phyloP scores from a whole-genome alignment of 108 stramenopile genomes.

The Nannochloropsis gaditana region DNA sequence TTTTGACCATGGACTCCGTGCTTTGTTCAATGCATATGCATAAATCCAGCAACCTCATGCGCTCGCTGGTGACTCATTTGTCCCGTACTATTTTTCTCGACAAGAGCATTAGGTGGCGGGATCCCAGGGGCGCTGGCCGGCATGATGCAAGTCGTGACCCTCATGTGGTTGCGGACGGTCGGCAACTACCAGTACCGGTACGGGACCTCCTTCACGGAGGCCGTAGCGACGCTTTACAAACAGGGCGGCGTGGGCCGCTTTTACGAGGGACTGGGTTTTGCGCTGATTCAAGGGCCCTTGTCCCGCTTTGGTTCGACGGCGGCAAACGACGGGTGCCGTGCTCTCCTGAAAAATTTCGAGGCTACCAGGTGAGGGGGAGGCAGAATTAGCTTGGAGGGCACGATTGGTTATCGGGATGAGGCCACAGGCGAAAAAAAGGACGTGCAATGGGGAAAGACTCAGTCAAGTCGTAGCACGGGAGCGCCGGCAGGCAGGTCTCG shows the following conservation, averaged over 20 bases:
- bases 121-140: slow-evolving; percentile 80
- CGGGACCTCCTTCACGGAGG: slow-evolving; percentile 67
- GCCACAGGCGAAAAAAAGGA: no score
- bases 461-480: no score
- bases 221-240: slow-evolving; percentile 72
- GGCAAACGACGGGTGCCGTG: slow-evolving; percentile 74
- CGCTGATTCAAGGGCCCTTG: slow-evolving; percentile 80
- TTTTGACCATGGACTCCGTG: no score
- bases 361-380: background rate
- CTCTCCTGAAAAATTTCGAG: slow-evolving; percentile 43
- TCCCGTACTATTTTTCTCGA: slow-evolving; percentile 14
- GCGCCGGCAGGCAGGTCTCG: no score
- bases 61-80: no score
- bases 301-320: slow-evolving; percentile 80
- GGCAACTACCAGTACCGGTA: slow-evolving; percentile 92
- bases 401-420: no score
- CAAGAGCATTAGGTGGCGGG: slow-evolving; percentile 71
- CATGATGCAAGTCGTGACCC: slow-evolving; percentile 70
- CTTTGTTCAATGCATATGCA: no score
- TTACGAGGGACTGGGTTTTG: slow-evolving; percentile 80
- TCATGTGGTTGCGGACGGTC: slow-evolving; percentile 97
- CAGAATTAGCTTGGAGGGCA: no score
- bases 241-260: slow-evolving; percentile 84
- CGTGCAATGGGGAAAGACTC: no score
- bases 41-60: no score